Conservation (phyloP, 345 rosid genomes). For the Physaria fendleri region DNA sequence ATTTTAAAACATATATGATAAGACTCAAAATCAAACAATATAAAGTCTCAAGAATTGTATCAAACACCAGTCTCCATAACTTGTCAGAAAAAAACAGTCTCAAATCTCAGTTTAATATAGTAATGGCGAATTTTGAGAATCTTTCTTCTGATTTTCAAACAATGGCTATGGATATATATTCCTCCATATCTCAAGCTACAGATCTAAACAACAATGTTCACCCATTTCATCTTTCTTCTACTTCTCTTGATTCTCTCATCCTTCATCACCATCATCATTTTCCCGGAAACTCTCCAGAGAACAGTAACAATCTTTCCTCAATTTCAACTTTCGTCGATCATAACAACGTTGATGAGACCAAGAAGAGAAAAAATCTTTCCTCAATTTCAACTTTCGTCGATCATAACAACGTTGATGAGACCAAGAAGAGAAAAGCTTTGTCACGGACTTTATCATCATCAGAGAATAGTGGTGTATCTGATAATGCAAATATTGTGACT, state of each 20-base stretch:
- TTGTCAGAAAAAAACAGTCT: background rate
- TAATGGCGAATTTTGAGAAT: constrained; percentile 28
- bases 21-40: constrained; percentile 3
- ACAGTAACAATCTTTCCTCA: too few species aligned
- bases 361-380: too few species aligned
- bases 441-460: constrained; percentile 38
- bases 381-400: constrained; percentile 23
- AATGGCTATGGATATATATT: constrained; percentile 24
- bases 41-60: constrained; percentile 13
- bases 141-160: constrained; percentile 20
- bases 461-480: constrained; percentile 29
- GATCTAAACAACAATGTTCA: constrained; percentile 34
- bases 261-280: constrained; percentile 32
- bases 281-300: constrained; percentile 27
- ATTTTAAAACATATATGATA: background rate
- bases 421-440: constrained; percentile 34
- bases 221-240: constrained; percentile 31
- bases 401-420: constrained; percentile 19
- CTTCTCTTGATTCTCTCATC: constrained; percentile 35
- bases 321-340: constrained; percentile 28
- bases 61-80: background rate
- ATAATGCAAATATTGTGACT: constrained; percentile 4
- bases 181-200: constrained; percentile 30
- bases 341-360: constrained; percentile 11
- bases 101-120: background rate